These are phyloP conservation scores for Fusarium tupiense DNA, from an alignment of 2,329 filamentous ascomycete species.

Conservation along the genomic window DNA sequence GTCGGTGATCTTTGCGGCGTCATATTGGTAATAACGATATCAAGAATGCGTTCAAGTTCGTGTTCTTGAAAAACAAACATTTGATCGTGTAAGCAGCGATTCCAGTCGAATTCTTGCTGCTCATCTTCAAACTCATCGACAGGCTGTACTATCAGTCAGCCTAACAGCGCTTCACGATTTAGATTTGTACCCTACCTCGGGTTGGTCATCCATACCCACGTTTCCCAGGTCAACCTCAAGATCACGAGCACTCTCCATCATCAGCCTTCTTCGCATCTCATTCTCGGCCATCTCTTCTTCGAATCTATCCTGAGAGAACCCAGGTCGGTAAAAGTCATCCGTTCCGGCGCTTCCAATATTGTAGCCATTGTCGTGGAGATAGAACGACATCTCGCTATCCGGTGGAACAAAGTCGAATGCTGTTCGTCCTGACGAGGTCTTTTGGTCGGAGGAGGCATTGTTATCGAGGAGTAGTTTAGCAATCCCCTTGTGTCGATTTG, in stretches of 20 bases:
- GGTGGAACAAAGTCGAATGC: slow-evolving; percentile 96
- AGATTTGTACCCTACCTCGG: slow-evolving; percentile 72
- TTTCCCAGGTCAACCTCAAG: slow-evolving; percentile 96
- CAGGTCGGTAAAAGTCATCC: slow-evolving; percentile 94
- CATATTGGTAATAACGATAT: slow-evolving; percentile 98
- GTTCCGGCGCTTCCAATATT: slow-evolving; percentile 81
- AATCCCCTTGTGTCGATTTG: slow-evolving; percentile 95
- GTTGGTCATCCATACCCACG: slow-evolving; percentile 93
- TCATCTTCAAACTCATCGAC: slow-evolving; percentile 87
- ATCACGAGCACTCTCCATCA: slow-evolving; percentile 99
- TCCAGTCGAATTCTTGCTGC: slow-evolving; percentile 95
- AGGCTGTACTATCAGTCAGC: slow-evolving; percentile 54
- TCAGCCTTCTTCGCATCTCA: slow-evolving; percentile 93
- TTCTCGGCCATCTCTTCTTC: slow-evolving; percentile 98
- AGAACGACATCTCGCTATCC: slow-evolving; percentile 96
- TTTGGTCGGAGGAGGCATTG: slow-evolving; percentile 93
- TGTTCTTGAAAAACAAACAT: slow-evolving; percentile 99
- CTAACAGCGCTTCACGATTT: not conserved
- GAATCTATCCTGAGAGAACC: slow-evolving; percentile 91
- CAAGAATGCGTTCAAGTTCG: slow-evolving; percentile 89
- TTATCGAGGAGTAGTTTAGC: slow-evolving; percentile 92
- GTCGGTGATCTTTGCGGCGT: slow-evolving; percentile 92
- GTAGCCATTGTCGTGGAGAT: slow-evolving; percentile 94
- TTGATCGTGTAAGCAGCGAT: slow-evolving; percentile 91
- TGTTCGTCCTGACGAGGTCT: slow-evolving; percentile 91